Evolutionary conservation across 2,329 filamentous ascomycete genomes (phyloP).

Genomic region (Metarhizium humberi): DNA sequence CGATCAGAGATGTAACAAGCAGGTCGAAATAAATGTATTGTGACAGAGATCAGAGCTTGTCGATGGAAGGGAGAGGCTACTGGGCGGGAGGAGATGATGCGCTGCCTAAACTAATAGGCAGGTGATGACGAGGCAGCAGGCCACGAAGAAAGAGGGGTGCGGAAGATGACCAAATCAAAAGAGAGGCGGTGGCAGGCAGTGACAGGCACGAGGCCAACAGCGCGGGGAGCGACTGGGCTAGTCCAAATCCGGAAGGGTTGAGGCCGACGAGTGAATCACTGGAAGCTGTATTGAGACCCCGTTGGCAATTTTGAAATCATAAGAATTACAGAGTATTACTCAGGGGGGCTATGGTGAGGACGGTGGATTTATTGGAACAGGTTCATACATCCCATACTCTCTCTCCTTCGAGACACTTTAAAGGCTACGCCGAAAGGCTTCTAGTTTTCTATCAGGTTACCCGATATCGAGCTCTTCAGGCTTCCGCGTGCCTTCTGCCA

Average conservation of each 20-base stretch:
- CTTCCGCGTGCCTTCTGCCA: too few relatives aligned
- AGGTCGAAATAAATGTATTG: neutral
- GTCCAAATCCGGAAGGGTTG: neutral
- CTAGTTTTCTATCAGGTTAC: too few relatives aligned
- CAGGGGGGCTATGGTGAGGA: too few relatives aligned
- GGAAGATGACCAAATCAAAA: slow-evolving; percentile 6
- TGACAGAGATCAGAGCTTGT: neutral
- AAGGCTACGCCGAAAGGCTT: too few relatives aligned
- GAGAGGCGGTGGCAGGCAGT: slow-evolving; percentile 9
- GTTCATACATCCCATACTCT: too few relatives aligned
- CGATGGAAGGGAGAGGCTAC: slow-evolving; percentile 1
- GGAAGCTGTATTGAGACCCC: too few relatives aligned
- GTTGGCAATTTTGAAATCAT: too few relatives aligned
- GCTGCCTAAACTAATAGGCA: slow-evolving; percentile 8
- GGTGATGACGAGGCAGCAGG: slow-evolving; percentile 16
- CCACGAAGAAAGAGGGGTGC: slow-evolving; percentile 7
- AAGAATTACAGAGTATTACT: too few relatives aligned
- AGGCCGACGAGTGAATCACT: neutral
- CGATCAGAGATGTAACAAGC: neutral
- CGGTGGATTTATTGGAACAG: too few relatives aligned
- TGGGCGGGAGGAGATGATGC: slow-evolving; percentile 9
- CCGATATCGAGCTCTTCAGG: too few relatives aligned
- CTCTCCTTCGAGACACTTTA: too few relatives aligned
- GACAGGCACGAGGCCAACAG: slow-evolving; percentile 7
- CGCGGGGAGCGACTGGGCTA: slow-evolving; percentile 1